A percentile compares a stretch with the other conserved stretches of the same genome.
These are phyloP conservation scores for Pittosporum tobira DNA, from an alignment of 129 eudicot species.

Conservation along the genomic window DNA sequence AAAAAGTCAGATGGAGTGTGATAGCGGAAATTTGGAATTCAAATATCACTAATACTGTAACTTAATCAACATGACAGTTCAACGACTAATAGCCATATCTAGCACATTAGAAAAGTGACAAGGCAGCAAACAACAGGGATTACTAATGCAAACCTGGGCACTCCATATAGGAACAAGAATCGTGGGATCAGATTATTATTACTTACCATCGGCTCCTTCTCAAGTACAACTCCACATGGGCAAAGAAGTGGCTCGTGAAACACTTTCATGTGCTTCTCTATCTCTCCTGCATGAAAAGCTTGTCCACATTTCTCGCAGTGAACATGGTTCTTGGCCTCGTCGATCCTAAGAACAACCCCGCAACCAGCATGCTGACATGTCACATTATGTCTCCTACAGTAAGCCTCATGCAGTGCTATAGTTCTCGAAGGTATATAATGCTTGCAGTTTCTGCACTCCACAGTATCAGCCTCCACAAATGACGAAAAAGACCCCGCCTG, in stretches of 20 bases:
- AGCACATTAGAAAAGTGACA: neutral
- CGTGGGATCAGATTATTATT: too few species aligned
- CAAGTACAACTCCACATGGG: constrained; percentile 72
- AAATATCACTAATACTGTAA: too few species aligned
- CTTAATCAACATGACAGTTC: too few species aligned
- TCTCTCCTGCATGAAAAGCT: constrained; percentile 74
- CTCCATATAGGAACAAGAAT: too few species aligned
- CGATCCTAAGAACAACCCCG: constrained; percentile 71
- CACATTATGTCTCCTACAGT: constrained; percentile 73
- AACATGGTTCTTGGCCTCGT: constrained; percentile 72
- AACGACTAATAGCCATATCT: neutral
- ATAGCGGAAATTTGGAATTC: too few species aligned
- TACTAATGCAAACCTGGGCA: too few species aligned
- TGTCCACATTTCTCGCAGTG: constrained; percentile 79
- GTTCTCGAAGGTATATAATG: constrained; percentile 79
- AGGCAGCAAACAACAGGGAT: neutral
- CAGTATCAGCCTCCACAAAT: constrained; percentile 42
- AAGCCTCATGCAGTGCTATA: constrained; percentile 79
- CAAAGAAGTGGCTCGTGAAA: constrained; percentile 85
- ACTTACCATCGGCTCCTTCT: constrained; percentile 84
- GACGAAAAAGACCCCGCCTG: constrained; percentile 47
- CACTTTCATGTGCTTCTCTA: constrained; percentile 83
- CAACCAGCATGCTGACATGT: constrained; percentile 70
- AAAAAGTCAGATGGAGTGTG: too few species aligned
- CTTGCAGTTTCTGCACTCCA: constrained; percentile 77